Evolutionary conservation across 1,284 basidiomycete species (phyloP), one percentile per base, ranked within the genome.

Genomic region (Boletus sp.): DNA sequence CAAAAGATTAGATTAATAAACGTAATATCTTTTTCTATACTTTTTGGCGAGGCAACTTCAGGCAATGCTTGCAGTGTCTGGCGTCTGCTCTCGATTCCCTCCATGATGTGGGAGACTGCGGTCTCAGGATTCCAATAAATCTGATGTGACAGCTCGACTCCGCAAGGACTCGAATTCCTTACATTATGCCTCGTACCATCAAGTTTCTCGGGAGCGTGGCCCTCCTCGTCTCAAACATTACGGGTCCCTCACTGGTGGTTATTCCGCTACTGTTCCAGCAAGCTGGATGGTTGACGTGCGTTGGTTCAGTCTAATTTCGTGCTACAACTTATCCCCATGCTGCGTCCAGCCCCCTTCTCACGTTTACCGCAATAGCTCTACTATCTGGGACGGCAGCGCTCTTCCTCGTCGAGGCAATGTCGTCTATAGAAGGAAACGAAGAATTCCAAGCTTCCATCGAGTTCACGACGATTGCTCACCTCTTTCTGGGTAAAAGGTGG

Each of bases 401-500:
- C 6, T 64, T 67, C 24, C 16, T 70, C 33, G 53, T 70, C 27
- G 66, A 67, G 55, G 41, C 16, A n/a, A 67, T 67, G 66, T 67
- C 66, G 1, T 67, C 66, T 42, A 67, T 67, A 55, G 64, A 67
- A 55, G 66, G 66, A 48, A 67, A 67, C 11, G 67, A 67, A 46
- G 18, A 11, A 1, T 67, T 68, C 20, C 53, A 67, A 44, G 66
- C 66, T 1, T 64, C 67, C 8, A 57, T 67, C 43, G 67, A 67
- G 41, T 67, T 67, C 51, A 67, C 66, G 4, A 67, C 66, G 1
- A 63, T 67, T 24, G 66, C 66, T 4, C 58, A 68, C 45, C 66
- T 69, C 46, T 70, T 70, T 46, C 50, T 70, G 20, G 65, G 66
- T 9, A 70, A 60, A 51, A 55, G 62, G 43, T 70, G 67, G 66